Conservation (phyloP, 176 grass and related monocot species). For the Rhynchospora breviuscula region DNA sequence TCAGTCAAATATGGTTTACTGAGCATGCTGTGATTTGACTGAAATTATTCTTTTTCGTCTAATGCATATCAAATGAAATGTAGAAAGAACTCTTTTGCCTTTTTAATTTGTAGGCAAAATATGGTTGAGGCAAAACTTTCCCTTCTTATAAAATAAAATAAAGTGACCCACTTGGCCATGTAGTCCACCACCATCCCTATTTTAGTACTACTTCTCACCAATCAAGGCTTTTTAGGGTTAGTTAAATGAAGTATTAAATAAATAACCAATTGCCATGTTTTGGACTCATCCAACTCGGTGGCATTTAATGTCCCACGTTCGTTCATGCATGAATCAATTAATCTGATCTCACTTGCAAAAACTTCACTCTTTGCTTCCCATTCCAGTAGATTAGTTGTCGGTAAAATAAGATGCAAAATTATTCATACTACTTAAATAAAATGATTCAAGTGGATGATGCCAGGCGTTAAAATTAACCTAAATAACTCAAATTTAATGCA, state of each 20-base stretch:
- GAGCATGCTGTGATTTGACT: not conserved
- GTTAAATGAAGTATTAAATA: constrained; percentile 18
- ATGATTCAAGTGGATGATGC: not conserved
- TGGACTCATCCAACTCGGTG: constrained; percentile 3
- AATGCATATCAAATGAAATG: not conserved
- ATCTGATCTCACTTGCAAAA: constrained; percentile 6
- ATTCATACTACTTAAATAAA: not conserved
- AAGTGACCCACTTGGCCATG: constrained; percentile 34
- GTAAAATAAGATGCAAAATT: not conserved
- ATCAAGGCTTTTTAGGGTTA: constrained; percentile 16
- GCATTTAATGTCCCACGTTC: constrained; percentile 19
- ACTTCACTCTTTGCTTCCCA: not conserved
- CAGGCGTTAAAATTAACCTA: not conserved
- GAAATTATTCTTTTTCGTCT: no score
- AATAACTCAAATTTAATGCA: not conserved
- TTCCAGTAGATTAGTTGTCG: not conserved
- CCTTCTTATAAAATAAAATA: constrained; percentile 21
- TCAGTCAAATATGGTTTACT: not conserved
- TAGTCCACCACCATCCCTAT: not conserved
- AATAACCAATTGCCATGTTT: constrained; percentile 22
- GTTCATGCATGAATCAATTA: constrained; percentile 12
- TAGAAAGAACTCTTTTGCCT: not conserved
- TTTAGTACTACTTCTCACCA: constrained; percentile 17
- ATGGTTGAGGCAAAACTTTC: not conserved
- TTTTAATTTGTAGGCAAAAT: not conserved